These are phyloP conservation scores for Fusarium xyrophilum DNA, from an alignment of 2,329 filamentous ascomycete species.

Conservation along the genomic window DNA sequence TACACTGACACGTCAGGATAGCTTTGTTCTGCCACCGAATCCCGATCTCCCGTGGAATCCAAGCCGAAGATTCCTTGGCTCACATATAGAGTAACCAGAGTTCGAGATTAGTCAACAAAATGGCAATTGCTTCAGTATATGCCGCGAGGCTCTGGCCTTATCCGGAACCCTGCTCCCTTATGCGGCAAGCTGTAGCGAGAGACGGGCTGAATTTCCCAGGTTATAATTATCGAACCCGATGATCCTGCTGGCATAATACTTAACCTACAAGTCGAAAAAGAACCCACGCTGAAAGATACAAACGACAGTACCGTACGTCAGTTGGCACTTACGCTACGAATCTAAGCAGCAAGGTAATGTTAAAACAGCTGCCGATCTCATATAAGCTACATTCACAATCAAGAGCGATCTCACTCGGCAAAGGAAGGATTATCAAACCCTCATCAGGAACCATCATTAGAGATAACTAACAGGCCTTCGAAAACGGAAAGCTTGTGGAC, in stretches of 20 bases:
- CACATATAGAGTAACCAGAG: fast-evolving
- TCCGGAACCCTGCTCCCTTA: fast-evolving
- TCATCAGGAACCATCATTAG: too few relatives aligned
- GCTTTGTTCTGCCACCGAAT: constrained; percentile 1
- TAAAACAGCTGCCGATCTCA: background rate
- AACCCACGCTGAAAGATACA: fast-evolving
- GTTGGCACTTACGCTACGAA: fast-evolving
- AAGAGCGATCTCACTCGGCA: background rate
- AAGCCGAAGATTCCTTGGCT: background rate
- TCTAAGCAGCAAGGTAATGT: background rate
- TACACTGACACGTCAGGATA: background rate
- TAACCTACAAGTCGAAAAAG: fast-evolving
- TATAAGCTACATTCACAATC: background rate
- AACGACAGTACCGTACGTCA: fast-evolving
- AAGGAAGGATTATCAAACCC: background rate
- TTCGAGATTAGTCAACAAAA: fast-evolving
- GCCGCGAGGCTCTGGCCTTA: fast-evolving
- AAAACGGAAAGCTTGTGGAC: background rate
- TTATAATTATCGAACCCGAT: fast-evolving
- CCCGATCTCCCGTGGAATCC: constrained; percentile 10
- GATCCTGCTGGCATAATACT: fast-evolving
- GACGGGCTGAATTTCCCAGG: too few relatives aligned
- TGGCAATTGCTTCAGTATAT: fast-evolving
- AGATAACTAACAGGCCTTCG: too few relatives aligned
- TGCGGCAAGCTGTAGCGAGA: background rate